A percentile compares a stretch with the other conserved stretches of the same genome.
These are phyloP conservation scores for Neofusicoccum umdonicola DNA, from an alignment of 2,329 filamentous ascomycete genomes.

Conservation along the genomic window DNA sequence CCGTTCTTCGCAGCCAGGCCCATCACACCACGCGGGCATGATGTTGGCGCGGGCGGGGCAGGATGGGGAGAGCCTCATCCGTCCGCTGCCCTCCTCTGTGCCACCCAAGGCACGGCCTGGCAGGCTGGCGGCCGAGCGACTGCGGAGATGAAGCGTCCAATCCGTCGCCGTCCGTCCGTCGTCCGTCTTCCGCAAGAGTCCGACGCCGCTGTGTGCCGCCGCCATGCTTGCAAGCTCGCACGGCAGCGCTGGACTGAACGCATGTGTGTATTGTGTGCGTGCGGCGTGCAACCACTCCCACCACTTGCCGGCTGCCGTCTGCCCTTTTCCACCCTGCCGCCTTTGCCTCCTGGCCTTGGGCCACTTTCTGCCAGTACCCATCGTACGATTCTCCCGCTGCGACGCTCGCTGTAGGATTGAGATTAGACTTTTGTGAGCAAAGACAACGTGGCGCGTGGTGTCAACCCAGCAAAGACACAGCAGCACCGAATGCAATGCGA, in stretches of 20 bases:
- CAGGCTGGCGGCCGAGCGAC: not conserved
- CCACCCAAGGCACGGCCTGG: not conserved
- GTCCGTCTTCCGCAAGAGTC: not conserved
- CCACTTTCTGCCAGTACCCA: not conserved
- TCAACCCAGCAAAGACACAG: not conserved
- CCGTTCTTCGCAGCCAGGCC: not conserved
- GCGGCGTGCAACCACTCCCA: not conserved
- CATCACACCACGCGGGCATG: slow-evolving; percentile 10
- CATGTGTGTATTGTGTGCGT: not conserved
- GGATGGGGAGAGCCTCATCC: not conserved
- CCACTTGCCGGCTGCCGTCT: slow-evolving; percentile 2
- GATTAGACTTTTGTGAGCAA: slow-evolving; percentile 7
- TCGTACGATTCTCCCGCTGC: slow-evolving; percentile 1
- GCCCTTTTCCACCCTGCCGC: not conserved
- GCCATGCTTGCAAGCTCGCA: not conserved
- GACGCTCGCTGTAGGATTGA: not conserved
- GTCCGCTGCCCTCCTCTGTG: not conserved
- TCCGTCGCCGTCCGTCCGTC: not conserved
- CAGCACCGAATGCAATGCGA: not conserved
- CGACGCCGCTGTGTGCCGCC: not conserved
- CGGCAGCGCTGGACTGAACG: not conserved
- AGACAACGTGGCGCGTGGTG: slow-evolving; percentile 8
- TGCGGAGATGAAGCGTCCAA: slow-evolving; percentile 1
- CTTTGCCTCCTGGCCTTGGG: not conserved
- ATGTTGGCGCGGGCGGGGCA: not conserved